These are phyloP conservation scores for Microthlaspi erraticum DNA, from an alignment of 345 rosid species.

Conservation along the genomic window DNA sequence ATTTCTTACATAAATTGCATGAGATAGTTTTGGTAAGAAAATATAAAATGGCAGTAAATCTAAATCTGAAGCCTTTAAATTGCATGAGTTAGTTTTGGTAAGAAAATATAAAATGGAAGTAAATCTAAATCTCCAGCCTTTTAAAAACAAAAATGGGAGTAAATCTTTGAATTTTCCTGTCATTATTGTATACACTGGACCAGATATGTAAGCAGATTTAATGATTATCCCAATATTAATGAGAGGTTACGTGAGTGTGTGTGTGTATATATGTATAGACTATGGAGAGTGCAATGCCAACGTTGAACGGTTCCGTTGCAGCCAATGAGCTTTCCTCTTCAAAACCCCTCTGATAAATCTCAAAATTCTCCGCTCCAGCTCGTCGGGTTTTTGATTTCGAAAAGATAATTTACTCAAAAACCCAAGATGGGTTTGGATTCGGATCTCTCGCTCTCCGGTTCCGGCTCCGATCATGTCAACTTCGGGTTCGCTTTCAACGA, in stretches of 20 bases:
- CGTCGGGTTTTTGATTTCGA: not conserved
- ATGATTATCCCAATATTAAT: too few species aligned
- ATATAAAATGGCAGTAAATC: too few species aligned
- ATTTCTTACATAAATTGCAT: too few species aligned
- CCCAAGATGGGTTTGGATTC: not conserved
- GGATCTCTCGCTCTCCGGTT: not conserved
- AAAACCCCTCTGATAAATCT: not conserved
- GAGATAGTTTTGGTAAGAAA: too few species aligned
- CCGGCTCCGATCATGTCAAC: slow-evolving; percentile 33
- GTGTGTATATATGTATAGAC: not conserved
- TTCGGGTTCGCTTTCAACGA: slow-evolving; percentile 82
- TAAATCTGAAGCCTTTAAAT: too few species aligned
- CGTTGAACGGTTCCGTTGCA: slow-evolving; percentile 1
- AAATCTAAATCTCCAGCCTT: too few species aligned
- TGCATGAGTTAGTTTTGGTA: too few species aligned
- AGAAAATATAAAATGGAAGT: too few species aligned
- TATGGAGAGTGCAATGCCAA: not conserved
- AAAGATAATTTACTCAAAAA: not conserved
- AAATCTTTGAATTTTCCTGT: too few species aligned
- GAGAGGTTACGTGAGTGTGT: not conserved
- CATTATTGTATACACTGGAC: too few species aligned
- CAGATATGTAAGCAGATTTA: too few species aligned
- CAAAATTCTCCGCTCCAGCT: not conserved
- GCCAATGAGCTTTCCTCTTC: not conserved
- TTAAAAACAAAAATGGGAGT: too few species aligned